Evolutionary conservation across 495 filamentous ascomycete species (phyloP), one percentile per base, ranked within the genome.

Genomic region (Lepraria neglecta): DNA sequence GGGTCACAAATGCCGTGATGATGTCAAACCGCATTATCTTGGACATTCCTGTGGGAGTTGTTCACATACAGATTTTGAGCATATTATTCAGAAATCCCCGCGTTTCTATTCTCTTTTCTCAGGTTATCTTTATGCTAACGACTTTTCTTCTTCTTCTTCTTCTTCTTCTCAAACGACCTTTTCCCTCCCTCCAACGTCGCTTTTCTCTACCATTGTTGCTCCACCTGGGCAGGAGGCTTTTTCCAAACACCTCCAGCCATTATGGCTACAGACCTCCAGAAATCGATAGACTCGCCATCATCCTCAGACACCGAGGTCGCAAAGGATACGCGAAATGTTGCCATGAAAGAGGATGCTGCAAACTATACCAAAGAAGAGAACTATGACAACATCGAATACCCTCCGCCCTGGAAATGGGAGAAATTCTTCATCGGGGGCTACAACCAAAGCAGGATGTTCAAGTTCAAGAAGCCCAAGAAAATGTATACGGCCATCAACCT

Each of bases 401-500:
- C 63, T 9, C 43, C 42, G 24, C 62, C 65, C 17, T 69, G 67
- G 67, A 69, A 69, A 42, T 69, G 46, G 44, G 65, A 67, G 52
- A 69, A 44, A 28, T 69, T 21, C 6, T 69, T 69, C 43, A 30
- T 60, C 48, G 65, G 67, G 17, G 67, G 67, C 15, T 69, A 67
- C 60, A 60, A 40, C 40, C 64, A 67, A 31, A 61, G 55, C 19
- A 61, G 67, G 10, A 66, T 69, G 67, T 35, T 69, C 44, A 66
- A 69, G 35, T 69, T 69, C 46, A 69, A 69, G 35, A 69, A 67
- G 21, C 61, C 67, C 11, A 66, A 66, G 48, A 67, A 61, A n/a
- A 69, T 69, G 67, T 69, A 69, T 51, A 66, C 58, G 21, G 64
- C 67, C 44, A 69, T 69, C 64, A 69, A 69, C 42, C 59, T 69